Base-by-base conservation (phyloP, 1,139 yeast species). In the Casaregolazyma lundiana region DNA sequence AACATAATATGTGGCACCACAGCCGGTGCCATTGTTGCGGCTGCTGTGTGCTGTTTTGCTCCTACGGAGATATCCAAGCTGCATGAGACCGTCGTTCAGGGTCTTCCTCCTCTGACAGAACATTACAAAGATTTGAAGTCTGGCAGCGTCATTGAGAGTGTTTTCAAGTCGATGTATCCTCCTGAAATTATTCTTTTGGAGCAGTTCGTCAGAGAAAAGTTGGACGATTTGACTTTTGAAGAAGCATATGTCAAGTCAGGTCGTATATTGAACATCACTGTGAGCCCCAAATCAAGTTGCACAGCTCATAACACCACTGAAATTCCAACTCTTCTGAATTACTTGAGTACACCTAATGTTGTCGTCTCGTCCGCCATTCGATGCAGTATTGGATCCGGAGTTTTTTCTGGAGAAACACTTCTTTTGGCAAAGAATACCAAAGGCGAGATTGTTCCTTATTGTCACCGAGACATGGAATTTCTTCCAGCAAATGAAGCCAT, bases 1-100 rank as follows among this genome's bases (percentile, higher is more conserved):
- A 68, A 84, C 43, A 85, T 92, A 3, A 78, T 92, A 34, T 86
- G 94, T n/a, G 97, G 97, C 0, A 84, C 92, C 51, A 94, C 96
- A 0, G 88, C 88, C 48, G 97, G 97, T 1, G 95, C 97, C 0
- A 84, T 92, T 1, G 92, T 89, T 19, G 97, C 96, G 0, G 81
- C 95, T 0, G 68, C 88, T 41, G 87, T 85, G 1, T 87, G 97
- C 58, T 78, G 88, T 6, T 69, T 84, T 47, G 68, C 72, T 2
- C 79, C 81, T 53, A 69, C 73, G 20, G 84, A 83, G 53, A 69
- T 78, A 9, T 56, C 49, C 35, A 56, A 37, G 51, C 69, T 44
- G 51, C 68, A 55, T 62, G 71, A 54, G 59, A 63, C 53, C 48
- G 43, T 70, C 44, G 51, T 65, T 69, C n/a, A 78, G 72, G 30